Conservation (phyloP, 768 basidiomycete species). For the Paxillus involutus region DNA sequence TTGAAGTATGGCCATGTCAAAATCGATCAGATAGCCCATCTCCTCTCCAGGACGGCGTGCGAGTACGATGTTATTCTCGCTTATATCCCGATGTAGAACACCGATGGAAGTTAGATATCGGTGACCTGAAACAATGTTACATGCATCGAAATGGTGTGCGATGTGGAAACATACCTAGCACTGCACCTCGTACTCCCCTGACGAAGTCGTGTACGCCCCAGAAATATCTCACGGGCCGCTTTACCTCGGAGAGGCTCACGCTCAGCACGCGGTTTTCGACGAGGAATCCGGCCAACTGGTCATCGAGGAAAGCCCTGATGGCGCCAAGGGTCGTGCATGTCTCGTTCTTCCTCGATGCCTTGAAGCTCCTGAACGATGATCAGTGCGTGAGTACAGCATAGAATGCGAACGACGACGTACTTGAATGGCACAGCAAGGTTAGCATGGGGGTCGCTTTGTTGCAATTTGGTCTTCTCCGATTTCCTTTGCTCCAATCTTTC, state of each 20-base stretch:
- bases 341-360: background rate
- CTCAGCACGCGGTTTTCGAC: constrained; percentile 6
- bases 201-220: constrained; percentile 20
- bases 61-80: constrained; percentile 35
- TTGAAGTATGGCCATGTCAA: constrained; percentile 20
- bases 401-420: background rate
- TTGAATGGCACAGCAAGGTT: background rate
- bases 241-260: constrained; percentile 1
- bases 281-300: background rate
- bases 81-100: constrained; percentile 34
- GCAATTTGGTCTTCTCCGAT: background rate
- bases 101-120: constrained; percentile 13
- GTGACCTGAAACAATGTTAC: constrained; percentile 9
- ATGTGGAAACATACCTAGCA: constrained; percentile 6
- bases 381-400: too few species aligned
- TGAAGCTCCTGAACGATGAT: background rate
- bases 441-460: background rate
- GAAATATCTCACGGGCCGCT: constrained; percentile 12
- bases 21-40: constrained; percentile 30
- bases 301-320: constrained; percentile 6
- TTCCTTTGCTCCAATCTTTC: background rate
- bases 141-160: background rate
- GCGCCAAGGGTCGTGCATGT: background rate
- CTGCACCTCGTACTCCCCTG: constrained; percentile 11
- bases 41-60: constrained; percentile 4